Percentiles rank a stretch among this genome's conserved stretches.
These are phyloP conservation scores for Leccinum fallax DNA, from an alignment of 1,284 basidiomycete species.

Conservation along the genomic window DNA sequence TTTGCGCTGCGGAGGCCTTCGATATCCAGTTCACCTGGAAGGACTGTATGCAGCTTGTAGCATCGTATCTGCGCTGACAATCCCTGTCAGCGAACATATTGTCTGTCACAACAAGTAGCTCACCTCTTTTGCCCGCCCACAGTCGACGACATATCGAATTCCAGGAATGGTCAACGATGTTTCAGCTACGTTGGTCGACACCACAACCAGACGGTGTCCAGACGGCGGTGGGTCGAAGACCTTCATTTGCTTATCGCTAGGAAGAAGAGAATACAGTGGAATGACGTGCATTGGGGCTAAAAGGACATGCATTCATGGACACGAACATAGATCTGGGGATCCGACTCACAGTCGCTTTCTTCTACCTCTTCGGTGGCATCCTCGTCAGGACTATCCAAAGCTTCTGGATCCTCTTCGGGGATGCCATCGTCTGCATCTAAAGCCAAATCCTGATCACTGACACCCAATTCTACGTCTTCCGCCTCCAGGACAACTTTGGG, in stretches of 20 bases:
- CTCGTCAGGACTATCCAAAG: conserved; percentile 56
- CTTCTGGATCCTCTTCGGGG: conserved; percentile 50
- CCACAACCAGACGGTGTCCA: conserved; percentile 89
- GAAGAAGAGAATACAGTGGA: conserved; percentile 96
- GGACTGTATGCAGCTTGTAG: conserved; percentile 94
- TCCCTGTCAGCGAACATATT: conserved; percentile 7
- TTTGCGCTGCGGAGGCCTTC: conserved; percentile 94
- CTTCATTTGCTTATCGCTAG: conserved; percentile 94
- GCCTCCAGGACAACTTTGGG: conserved; percentile 63
- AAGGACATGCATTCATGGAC: conserved; percentile 20
- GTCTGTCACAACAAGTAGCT: conserved; percentile 14
- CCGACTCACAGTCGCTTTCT: conserved; percentile 60
- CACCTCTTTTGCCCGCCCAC: conserved; percentile 96
- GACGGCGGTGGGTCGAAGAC: conserved; percentile 91
- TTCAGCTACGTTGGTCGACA: conserved; percentile 98
- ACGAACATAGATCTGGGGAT: background rate
- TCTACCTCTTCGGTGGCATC: conserved; percentile 58
- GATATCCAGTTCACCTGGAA: conserved; percentile 95
- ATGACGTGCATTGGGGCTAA: conserved; percentile 83
- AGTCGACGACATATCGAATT: conserved; percentile 96
- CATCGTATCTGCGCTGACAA: conserved; percentile 91
- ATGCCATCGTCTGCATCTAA: conserved; percentile 59
- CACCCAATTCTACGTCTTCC: conserved; percentile 82
- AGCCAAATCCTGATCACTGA: conserved; percentile 45
- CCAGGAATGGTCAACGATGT: conserved; percentile 98